These are phyloP conservation scores for Clarireedia sp. DNA, from an alignment of 2,329 filamentous ascomycete genomes.

Conservation along the genomic window DNA sequence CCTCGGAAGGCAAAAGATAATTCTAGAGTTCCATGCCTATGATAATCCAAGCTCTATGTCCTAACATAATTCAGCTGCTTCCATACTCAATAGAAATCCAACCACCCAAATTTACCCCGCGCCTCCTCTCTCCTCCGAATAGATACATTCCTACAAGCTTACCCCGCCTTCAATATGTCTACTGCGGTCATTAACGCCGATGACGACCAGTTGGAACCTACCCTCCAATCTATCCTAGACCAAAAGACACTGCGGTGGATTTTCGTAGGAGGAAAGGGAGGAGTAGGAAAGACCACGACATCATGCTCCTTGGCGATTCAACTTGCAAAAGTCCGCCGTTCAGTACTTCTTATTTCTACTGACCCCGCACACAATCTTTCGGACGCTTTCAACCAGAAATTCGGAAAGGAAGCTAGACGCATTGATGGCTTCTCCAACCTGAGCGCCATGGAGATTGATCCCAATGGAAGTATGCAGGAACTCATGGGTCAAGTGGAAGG, in stretches of 20 bases:
- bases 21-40: background rate
- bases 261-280: slow-evolving; percentile 96
- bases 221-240: slow-evolving; percentile 88
- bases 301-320: slow-evolving; percentile 98
- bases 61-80: no score
- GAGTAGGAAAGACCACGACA: slow-evolving; percentile 98
- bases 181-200: slow-evolving; percentile 45
- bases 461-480: slow-evolving; percentile 96
- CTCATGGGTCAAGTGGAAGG: slow-evolving; percentile 71
- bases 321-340: slow-evolving; percentile 88
- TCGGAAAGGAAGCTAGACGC: slow-evolving; percentile 93
- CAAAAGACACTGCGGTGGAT: slow-evolving; percentile 97
- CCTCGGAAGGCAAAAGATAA: slow-evolving; percentile 12
- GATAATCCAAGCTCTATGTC: background rate
- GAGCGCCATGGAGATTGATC: slow-evolving; percentile 98
- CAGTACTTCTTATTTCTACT: slow-evolving; percentile 94
- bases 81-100: no score
- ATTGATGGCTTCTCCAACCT: slow-evolving; percentile 89
- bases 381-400: slow-evolving; percentile 97
- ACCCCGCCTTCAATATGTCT: slow-evolving; percentile 27
- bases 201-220: slow-evolving; percentile 79
- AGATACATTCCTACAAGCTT: background rate
- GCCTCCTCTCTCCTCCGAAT: background rate
- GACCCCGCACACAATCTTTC: slow-evolving; percentile 97
- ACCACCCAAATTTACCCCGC: background rate